These are phyloP conservation scores for Oryza punctata DNA, from an alignment of 176 grass and related monocot genomes.

Conservation along the genomic window DNA sequence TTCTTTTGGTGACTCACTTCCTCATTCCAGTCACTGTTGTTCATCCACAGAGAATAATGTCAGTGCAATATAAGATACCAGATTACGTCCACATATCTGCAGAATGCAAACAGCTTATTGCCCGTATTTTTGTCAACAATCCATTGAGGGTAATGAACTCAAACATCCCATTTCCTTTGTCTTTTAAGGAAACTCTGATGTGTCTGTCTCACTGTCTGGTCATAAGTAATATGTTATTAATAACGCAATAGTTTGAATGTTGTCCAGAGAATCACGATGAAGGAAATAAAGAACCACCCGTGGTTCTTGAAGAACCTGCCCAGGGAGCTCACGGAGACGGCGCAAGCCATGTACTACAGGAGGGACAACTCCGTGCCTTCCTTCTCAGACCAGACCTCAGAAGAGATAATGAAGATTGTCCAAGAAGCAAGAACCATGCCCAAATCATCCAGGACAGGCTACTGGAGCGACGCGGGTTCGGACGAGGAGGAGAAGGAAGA, in stretches of 20 bases:
- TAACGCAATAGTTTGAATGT: slow-evolving; percentile 21
- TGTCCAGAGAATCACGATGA: slow-evolving; percentile 90
- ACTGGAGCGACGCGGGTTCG: slow-evolving; percentile 55
- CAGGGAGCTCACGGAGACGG: slow-evolving; percentile 77
- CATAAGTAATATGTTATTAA: slow-evolving; percentile 17
- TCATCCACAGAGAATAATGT: slow-evolving; percentile 78
- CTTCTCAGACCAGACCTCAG: slow-evolving; percentile 71
- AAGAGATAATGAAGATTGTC: slow-evolving; percentile 85
- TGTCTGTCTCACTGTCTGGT: neutral
- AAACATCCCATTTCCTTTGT: neutral
- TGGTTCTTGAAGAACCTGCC: slow-evolving; percentile 98
- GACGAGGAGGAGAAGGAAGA: slow-evolving; percentile 66
- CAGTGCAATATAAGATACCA: slow-evolving; percentile 79
- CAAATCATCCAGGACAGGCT: slow-evolving; percentile 57
- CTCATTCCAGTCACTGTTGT: slow-evolving; percentile 30
- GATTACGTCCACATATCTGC: slow-evolving; percentile 80
- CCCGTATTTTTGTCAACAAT: slow-evolving; percentile 73
- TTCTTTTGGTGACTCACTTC: neutral
- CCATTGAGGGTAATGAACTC: slow-evolving; percentile 62
- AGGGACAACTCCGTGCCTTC: slow-evolving; percentile 73
- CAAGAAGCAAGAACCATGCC: slow-evolving; percentile 73
- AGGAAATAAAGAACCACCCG: slow-evolving; percentile 91
- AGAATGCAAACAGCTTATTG: slow-evolving; percentile 81
- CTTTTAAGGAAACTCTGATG: neutral
- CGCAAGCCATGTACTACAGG: slow-evolving; percentile 77